Base-by-base conservation (phyloP, 2,329 filamentous ascomycete genomes). In the Aspergillus sp. region DNA sequence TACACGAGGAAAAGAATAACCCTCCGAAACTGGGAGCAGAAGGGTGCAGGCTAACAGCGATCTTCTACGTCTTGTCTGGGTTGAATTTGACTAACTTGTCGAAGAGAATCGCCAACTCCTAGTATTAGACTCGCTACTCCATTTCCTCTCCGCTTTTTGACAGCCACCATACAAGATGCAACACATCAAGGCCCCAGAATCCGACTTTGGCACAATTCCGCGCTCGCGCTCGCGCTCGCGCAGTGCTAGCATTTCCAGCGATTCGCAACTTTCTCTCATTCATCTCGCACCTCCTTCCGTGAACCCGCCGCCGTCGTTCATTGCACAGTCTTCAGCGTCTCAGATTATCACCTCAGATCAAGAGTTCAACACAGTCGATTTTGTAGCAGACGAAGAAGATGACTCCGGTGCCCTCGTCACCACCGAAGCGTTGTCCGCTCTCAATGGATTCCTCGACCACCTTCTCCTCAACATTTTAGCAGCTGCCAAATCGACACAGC, bases 361-460 rank as follows among this genome's bases (percentile, higher is more conserved):
- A 75, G 90, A 93, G 68, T 86, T 84, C 64, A 87, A 89, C 69
- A 83, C 87, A 57, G 85, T 87, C 64, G 80, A 86, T 50, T 88
- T 88, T 81, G 85, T 87, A 67, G 85, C 90, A 68, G 85, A 85
- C 50, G 81, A 88, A 55, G 84, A 88, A 54, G 84, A 87, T 63
- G 82, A 85, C 1, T 83, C 84, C 4, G 82, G 83, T 56, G 88
- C 90, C 17, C 72, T 89, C 48, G 89, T 96, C 56, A 88, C 91
- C 1, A 80, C 83, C 2, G 82, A 84, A 26, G 90, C 95, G 0
- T 79, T 98, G 38, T 81, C 83, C 42, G 83, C 96, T 9, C 84
- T 97, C 69, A 99, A 99, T 76, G 87, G 84, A 67, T 99, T 99
- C 70, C 84, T 99, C 61, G 95, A 99, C 73, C 91, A 97, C 70